A percentile compares a stretch with the other conserved stretches of the same genome.
Conservation (phyloP, 2,329 filamentous ascomycete genomes). For the Calonectria pseudoturangicola region DNA sequence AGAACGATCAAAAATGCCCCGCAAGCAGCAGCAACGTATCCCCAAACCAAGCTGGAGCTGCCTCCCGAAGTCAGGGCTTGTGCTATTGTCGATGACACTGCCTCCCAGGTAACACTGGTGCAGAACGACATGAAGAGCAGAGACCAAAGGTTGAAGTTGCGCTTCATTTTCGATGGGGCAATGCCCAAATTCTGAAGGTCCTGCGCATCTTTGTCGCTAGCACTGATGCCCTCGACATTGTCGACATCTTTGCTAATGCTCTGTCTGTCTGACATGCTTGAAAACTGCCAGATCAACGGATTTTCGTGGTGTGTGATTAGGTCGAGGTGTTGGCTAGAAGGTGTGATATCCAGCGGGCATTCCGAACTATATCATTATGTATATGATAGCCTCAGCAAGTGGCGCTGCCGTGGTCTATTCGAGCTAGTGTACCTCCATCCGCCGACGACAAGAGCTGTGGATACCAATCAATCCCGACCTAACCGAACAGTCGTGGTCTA, state of each 20-base stretch:
- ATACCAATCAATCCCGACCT: constrained; percentile 1
- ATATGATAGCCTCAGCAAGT: not conserved
- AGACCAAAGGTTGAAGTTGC: constrained; percentile 38
- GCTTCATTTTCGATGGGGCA: constrained; percentile 34
- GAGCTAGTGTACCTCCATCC: not conserved
- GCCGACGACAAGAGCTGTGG: not conserved
- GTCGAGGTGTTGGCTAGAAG: not conserved
- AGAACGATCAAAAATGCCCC: constrained; percentile 22
- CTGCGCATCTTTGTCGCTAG: constrained; percentile 16
- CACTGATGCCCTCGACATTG: not conserved
- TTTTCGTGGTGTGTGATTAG: not conserved
- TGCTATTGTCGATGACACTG: constrained; percentile 22
- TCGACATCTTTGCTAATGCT: constrained; percentile 18
- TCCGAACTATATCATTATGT: constrained; percentile 13
- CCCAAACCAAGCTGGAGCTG: constrained; percentile 39
- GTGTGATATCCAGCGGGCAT: no score
- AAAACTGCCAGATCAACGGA: no score
- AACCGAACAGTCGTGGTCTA: not conserved
- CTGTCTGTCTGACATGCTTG: constrained; percentile 3
- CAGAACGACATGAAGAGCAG: constrained; percentile 39
- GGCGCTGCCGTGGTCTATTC: no score
- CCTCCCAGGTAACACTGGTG: constrained; percentile 40
- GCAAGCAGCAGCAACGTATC: constrained; percentile 15
- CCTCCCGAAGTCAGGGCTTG: constrained; percentile 29
- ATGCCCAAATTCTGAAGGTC: constrained; percentile 32